Conservation (phyloP, 805 yeast species). For the Cyberlindnera subsufficiens region DNA sequence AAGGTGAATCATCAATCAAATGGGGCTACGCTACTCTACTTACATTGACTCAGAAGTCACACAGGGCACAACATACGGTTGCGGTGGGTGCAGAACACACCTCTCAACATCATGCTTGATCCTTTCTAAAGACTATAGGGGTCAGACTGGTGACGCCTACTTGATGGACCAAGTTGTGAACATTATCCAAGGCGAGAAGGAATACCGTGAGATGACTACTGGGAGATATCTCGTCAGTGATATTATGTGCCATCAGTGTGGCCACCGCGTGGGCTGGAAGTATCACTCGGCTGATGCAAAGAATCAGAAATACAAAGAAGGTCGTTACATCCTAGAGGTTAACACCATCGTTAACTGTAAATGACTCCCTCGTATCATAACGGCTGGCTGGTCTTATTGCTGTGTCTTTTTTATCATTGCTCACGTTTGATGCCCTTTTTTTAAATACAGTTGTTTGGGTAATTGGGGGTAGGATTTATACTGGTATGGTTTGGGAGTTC, state of each 20-base stretch:
- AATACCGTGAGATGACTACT: constrained; percentile 45
- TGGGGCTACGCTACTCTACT: constrained; percentile 44
- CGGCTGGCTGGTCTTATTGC: no score
- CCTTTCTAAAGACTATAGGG: constrained; percentile 44
- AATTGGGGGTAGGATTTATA: no score
- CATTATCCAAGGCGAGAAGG: constrained; percentile 27
- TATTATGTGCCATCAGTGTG: constrained; percentile 51
- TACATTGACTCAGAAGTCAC: constrained; percentile 31
- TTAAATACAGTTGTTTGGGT: no score
- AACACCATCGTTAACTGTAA: constrained; percentile 29
- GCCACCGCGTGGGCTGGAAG: constrained; percentile 54
- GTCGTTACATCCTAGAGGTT: constrained; percentile 43
- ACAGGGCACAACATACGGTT: constrained; percentile 30
- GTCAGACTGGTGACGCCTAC: constrained; percentile 53
- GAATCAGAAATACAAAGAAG: constrained; percentile 53
- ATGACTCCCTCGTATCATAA: background rate
- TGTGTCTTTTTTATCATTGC: no score
- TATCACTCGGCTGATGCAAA: constrained; percentile 42
- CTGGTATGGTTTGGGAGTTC: no score
- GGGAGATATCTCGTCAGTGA: constrained; percentile 55
- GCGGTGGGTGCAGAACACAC: constrained; percentile 36
- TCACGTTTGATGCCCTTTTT: no score
- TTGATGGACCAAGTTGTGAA: constrained; percentile 47
- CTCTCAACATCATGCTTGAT: constrained; percentile 30
- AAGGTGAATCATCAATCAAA: constrained; percentile 8